These are phyloP conservation scores for Candida albicans DNA, from an alignment of 1,139 yeast genomes.

Conservation along the genomic window DNA sequence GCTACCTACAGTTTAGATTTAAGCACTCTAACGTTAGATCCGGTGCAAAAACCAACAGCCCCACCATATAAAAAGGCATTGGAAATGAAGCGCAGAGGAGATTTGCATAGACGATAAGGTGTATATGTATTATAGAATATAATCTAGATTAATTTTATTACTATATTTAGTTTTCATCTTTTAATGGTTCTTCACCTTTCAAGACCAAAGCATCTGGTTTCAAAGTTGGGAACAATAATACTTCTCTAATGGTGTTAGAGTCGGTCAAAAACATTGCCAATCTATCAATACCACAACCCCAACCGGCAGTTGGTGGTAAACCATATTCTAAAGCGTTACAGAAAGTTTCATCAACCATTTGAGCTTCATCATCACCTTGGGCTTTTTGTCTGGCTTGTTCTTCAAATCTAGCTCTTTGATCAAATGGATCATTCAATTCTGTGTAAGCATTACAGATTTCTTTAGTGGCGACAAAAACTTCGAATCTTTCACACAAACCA, in stretches of 20 bases:
- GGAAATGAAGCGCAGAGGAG: conserved; percentile 80
- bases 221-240: conserved; percentile 95
- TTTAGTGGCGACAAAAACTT: conserved; percentile 97
- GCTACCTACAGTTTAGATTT: conserved; percentile 80
- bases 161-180: conserved; percentile 5
- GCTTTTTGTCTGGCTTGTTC: conserved; percentile 98
- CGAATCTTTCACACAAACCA: conserved; percentile 97
- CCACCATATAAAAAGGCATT: conserved; percentile 94
- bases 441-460: conserved; percentile 98
- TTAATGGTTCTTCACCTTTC: conserved; percentile 36
- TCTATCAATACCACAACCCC: conserved; percentile 99
- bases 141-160: conserved; percentile 1
- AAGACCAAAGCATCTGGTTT: conserved; percentile 71
- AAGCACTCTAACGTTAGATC: conserved; percentile 61
- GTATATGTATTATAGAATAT: not conserved
- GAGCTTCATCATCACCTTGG: conserved; percentile 99
- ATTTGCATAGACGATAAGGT: conserved; percentile 30
- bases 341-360: conserved; percentile 93
- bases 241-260: conserved; percentile 97
- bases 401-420: conserved; percentile 95
- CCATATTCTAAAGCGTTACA: conserved; percentile 98
- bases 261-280: conserved; percentile 96
- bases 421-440: conserved; percentile 98
- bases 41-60: conserved; percentile 93
- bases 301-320: conserved; percentile 98